These are phyloP conservation scores for Calonectria pteridis DNA, from an alignment of 2,329 filamentous ascomycete species.

Conservation along the genomic window DNA sequence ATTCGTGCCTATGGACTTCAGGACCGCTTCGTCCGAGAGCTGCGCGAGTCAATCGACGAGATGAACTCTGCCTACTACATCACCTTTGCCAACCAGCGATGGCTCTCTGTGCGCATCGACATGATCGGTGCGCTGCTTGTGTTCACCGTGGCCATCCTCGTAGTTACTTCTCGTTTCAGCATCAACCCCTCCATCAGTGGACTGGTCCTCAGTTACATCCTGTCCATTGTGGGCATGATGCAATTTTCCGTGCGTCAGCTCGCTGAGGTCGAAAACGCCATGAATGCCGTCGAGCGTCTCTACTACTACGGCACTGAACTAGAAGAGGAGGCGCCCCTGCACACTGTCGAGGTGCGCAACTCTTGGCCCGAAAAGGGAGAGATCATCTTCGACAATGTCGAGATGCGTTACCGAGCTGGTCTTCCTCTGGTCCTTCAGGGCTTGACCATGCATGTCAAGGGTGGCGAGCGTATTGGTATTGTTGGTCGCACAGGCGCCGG, in stretches of 20 bases:
- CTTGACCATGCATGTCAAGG: constrained; percentile 77
- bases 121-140: constrained; percentile 86
- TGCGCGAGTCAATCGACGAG: constrained; percentile 82
- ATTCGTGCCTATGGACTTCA: constrained; percentile 92
- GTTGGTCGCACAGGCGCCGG: constrained; percentile 86
- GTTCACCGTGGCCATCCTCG: constrained; percentile 88
- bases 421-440: constrained; percentile 80
- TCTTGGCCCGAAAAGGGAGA: constrained; percentile 91
- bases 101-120: constrained; percentile 89
- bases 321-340: constrained; percentile 89
- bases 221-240: constrained; percentile 94
- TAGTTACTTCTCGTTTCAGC: constrained; percentile 90
- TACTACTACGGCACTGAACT: constrained; percentile 90
- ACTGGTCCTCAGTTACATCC: constrained; percentile 91
- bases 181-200: constrained; percentile 88
- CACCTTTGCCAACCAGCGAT: constrained; percentile 95
- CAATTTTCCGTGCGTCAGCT: constrained; percentile 95
- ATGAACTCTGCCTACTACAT: constrained; percentile 97
- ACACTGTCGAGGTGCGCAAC: constrained; percentile 77
- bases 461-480: constrained; percentile 84
- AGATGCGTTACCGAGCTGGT: constrained; percentile 82
- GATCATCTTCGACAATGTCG: constrained; percentile 79
- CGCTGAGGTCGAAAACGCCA: constrained; percentile 96
- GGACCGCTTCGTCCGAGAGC: constrained; percentile 76
- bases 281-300: constrained; percentile 95